Conservation (phyloP, 306 rosid species). For the Notholithocarpus densiflorus region DNA sequence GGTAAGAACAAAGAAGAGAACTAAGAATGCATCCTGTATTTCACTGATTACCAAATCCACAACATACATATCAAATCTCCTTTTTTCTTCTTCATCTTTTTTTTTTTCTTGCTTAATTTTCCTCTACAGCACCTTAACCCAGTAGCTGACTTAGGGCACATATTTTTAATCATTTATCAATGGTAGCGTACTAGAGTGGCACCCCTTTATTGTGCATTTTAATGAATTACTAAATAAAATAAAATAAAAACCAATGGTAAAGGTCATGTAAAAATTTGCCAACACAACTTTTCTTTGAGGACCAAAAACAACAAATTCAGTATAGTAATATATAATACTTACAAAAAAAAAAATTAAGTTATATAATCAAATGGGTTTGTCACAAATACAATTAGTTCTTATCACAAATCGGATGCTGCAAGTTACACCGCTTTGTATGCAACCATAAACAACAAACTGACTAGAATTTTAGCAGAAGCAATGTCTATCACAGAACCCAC, state of each 20-base stretch:
- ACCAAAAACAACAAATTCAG: neutral
- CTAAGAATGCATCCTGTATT: conserved; percentile 15
- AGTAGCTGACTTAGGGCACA: neutral
- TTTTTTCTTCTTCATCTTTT: neutral
- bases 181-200: too few species aligned
- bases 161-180: neutral
- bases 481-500: neutral
- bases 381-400: neutral
- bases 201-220: too few species aligned
- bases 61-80: neutral
- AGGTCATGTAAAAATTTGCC: neutral
- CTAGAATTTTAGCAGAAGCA: neutral
- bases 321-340: neutral
- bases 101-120: neutral
- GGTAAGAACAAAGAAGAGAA: neutral
- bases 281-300: neutral
- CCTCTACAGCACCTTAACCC: neutral
- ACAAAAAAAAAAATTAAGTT: neutral
- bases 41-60: conserved; percentile 5
- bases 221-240: too few species aligned
- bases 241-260: neutral
- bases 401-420: neutral
- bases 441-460: neutral
- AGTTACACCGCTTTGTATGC: neutral
- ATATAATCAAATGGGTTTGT: neutral